Evolutionary conservation across 164 flowering plant genomes (phyloP).

Genomic region (Paratinospora sagittata): DNA sequence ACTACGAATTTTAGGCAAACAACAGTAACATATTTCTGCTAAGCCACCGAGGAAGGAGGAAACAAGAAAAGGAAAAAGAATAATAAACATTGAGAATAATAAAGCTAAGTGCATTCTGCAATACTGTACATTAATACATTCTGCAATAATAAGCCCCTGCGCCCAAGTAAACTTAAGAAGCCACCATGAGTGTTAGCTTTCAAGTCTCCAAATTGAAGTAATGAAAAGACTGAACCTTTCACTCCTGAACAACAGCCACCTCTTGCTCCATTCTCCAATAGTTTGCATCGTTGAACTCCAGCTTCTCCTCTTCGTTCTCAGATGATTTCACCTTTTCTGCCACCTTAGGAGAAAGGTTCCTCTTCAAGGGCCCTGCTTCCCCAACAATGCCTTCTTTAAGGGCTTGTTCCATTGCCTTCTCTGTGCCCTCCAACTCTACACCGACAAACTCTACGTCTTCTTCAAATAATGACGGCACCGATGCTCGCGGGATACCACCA

Average conservation of each 20-base stretch:
- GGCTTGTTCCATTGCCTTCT: slow-evolving; percentile 89
- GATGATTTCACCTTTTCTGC: slow-evolving; percentile 36
- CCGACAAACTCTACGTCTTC: slow-evolving; percentile 95
- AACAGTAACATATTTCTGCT: neutral
- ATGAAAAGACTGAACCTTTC: slow-evolving; percentile 10
- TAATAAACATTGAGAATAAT: neutral
- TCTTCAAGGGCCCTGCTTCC: slow-evolving; percentile 82
- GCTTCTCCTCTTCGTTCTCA: slow-evolving; percentile 41
- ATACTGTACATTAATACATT: slow-evolving; percentile 3
- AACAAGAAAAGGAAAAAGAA: neutral
- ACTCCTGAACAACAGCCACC: slow-evolving; percentile 60
- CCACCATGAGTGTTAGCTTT: neutral
- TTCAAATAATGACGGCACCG: slow-evolving; percentile 65
- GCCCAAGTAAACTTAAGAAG: neutral
- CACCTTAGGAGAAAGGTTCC: slow-evolving; percentile 30
- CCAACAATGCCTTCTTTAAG: slow-evolving; percentile 89
- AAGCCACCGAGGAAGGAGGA: neutral
- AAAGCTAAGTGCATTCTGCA: neutral
- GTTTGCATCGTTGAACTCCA: slow-evolving; percentile 81
- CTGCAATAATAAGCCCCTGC: neutral
- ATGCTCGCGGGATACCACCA: slow-evolving; percentile 21
- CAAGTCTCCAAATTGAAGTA: slow-evolving; percentile 2
- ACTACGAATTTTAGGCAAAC: neutral
- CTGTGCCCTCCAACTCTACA: slow-evolving; percentile 78
- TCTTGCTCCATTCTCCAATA: slow-evolving; percentile 90